These are phyloP conservation scores for Sporobolomyces roseus DNA, from an alignment of 768 basidiomycete species.

Conservation along the genomic window DNA sequence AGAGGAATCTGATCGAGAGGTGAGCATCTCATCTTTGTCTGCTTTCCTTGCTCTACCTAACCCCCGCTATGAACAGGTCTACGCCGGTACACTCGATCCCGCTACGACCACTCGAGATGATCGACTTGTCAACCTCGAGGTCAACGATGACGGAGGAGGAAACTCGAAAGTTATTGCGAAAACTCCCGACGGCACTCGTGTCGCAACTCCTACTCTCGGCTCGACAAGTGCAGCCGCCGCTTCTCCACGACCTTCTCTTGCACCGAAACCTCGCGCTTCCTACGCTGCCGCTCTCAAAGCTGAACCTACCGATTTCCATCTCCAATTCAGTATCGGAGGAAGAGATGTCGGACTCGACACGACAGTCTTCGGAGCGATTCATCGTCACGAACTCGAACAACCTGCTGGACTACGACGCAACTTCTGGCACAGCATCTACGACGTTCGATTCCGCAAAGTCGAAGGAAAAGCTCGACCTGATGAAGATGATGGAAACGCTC, in stretches of 20 bases:
- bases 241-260: conserved; percentile 9
- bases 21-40: not conserved
- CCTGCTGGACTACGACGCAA: conserved; percentile 11
- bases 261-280: conserved; percentile 52
- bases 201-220: conserved; percentile 75
- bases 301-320: conserved; percentile 92
- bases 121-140: conserved; percentile 42
- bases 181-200: conserved; percentile 91
- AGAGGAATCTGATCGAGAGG: conserved; percentile 13
- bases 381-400: conserved; percentile 69
- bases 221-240: conserved; percentile 41
- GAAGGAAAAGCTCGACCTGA: conserved; percentile 53
- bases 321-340: conserved; percentile 92
- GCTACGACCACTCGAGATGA: conserved; percentile 27
- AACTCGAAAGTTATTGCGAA: conserved; percentile 92
- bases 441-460: conserved; percentile 89
- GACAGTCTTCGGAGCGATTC: conserved; percentile 94
- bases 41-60: not conserved
- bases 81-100: conserved; percentile 9
- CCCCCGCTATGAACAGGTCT: conserved; percentile 16
- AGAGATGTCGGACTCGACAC: conserved; percentile 75
- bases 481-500: conserved; percentile 30
- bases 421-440: conserved; percentile 79
- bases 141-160: conserved; percentile 54
- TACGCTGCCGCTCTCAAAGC: conserved; percentile 92